phyloP scores from a whole-genome alignment of 345 rosid species.

The Citrus inodora region DNA sequence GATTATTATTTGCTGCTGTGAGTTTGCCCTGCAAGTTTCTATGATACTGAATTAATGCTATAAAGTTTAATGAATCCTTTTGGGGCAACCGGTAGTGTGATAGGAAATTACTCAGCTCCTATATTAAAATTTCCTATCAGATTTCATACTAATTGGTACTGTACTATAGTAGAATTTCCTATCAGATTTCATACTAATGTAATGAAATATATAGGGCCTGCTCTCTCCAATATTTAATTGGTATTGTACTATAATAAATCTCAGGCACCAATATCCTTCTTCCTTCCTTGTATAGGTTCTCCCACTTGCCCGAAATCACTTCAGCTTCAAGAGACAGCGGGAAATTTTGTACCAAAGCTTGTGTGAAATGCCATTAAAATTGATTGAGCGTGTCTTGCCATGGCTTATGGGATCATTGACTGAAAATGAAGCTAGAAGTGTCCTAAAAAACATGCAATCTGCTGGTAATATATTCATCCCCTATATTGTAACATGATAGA shows the following conservation, averaged over 20 bases:
- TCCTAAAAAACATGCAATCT: slow-evolving; percentile 70
- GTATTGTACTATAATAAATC: slow-evolving; percentile 1
- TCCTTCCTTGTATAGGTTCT: slow-evolving; percentile 61
- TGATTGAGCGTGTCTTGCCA: slow-evolving; percentile 87
- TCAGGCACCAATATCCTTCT: background rate
- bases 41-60: background rate
- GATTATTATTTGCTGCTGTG: slow-evolving; percentile 12
- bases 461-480: slow-evolving; percentile 50
- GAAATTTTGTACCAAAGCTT: slow-evolving; percentile 82
- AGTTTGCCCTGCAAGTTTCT: slow-evolving; percentile 9
- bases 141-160: background rate
- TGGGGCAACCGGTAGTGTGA: background rate
- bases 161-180: background rate
- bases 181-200: background rate
- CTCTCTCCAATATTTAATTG: background rate
- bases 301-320: slow-evolving; percentile 73
- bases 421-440: slow-evolving; percentile 63
- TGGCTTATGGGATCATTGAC: slow-evolving; percentile 73
- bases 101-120: background rate
- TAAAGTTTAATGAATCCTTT: background rate
- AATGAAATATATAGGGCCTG: background rate
- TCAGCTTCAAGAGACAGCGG: slow-evolving; percentile 67
- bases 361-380: slow-evolving; percentile 83
- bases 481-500: slow-evolving; percentile 1
- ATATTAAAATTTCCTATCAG: background rate